phyloP scores from a whole-genome alignment of 2,329 filamentous ascomycete genomes.

The Curvularia sp. region DNA sequence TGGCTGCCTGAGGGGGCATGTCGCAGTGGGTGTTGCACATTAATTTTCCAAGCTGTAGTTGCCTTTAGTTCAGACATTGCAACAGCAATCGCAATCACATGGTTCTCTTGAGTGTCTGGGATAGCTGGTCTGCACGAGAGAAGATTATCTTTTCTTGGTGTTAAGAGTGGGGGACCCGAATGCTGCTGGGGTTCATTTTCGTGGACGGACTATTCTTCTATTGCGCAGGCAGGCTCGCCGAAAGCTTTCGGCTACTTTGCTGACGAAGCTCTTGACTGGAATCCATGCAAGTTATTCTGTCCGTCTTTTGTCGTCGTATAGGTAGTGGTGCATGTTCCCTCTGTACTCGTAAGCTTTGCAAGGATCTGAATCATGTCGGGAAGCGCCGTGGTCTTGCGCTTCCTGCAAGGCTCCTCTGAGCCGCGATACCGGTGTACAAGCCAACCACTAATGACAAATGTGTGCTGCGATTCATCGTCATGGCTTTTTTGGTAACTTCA shows the following conservation, averaged over 20 bases:
- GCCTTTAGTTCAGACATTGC: too few species aligned
- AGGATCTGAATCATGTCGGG: background rate
- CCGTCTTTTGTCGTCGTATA: background rate
- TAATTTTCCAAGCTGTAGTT: too few species aligned
- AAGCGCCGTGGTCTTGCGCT: background rate
- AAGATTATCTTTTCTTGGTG: background rate
- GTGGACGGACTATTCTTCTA: background rate
- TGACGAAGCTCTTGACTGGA: background rate
- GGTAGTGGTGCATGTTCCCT: background rate
- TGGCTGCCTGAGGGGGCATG: constrained; percentile 6
- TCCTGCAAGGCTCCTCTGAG: too few species aligned
- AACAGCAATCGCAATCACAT: too few species aligned
- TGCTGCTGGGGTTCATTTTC: background rate
- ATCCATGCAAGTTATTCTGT: background rate
- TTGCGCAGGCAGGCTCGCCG: background rate
- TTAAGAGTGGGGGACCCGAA: background rate
- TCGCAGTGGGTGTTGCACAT: background rate
- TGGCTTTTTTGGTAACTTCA: background rate
- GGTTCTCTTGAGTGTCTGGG: background rate
- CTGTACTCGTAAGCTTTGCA: background rate
- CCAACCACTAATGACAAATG: background rate
- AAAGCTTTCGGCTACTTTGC: background rate
- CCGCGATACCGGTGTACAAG: background rate
- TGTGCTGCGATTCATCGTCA: background rate
- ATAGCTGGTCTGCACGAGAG: background rate